Evolutionary conservation across 148 eudicot species (phyloP), one percentile per base, ranked within the genome.

Genomic region (Mesembryanthemum crystallinum): DNA sequence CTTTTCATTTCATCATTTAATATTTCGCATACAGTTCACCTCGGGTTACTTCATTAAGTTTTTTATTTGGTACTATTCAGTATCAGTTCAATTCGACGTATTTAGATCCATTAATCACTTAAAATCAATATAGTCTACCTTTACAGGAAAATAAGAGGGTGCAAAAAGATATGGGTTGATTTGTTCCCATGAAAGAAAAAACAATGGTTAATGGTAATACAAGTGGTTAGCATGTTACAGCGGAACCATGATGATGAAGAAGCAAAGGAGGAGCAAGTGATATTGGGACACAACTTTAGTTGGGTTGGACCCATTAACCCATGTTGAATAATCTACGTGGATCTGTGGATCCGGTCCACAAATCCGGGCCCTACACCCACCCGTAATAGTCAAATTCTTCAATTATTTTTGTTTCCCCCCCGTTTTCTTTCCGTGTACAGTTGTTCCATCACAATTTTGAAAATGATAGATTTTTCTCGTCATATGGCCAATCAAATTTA

Each of bases 281-380:
- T 11, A 76, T 55, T 52, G 72, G 72, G 67, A 76, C 72, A 66
- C 78, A 70, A 69, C 45, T 37, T 45, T 14, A 20, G 17, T 49
- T 71, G 76, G 76, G 39, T 71, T 37, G 80, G 75, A 54, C 80
- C 71, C 80, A 25, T n/a, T 1, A 35, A 32, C n/a, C 63, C 7
- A 27, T 69, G 20, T 69, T 77, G 80, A 77, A 70, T 13, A 69
- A 77, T 77, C 75, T 70, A 77, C 75, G 69, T 77, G 80, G 67
- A 60, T 35, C 57, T 25, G 17, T 63, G 54, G 71, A 52, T 78
- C 54, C 49, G 70, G 64, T 78, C 80, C 63, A 64, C 42, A 23
- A 8, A 1, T 24, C 13, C 15, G 74, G 76, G 12, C 80, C 80
- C 37, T n/a, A n/a, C n/a, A 78, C 76, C 21, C 67, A 42, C 42